Base-by-base conservation (phyloP, 441 rosid genomes). In the Bruguiera hainesii region DNA sequence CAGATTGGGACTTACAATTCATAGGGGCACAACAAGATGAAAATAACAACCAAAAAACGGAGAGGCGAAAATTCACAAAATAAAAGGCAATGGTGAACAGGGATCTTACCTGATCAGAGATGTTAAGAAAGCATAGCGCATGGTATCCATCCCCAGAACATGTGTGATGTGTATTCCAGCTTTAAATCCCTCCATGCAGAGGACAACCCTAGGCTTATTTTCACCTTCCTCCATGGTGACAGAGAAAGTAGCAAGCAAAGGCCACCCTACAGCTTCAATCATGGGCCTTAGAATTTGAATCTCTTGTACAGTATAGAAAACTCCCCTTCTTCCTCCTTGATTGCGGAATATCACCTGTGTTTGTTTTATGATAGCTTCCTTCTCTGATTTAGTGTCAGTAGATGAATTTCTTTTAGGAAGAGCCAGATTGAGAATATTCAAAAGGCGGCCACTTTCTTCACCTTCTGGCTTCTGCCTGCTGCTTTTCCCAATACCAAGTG, bases 191-290 rank as follows among this genome's bases (percentile, higher is more conserved):
- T 96, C 99, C 97, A 96, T 90, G 80, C 98, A 96, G 67, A 87
- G 93, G 78, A 86, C 79, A 76, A 96, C 80, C 77, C 96, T 88
- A 26, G 94, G 93, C 70, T 91, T 96, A 83, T 89, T 89, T 50
- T 96, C 99, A 78, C 90, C 98, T 85, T 93, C 99, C 86, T 96
- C 99, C 98, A 96, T 93, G 29, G 96, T 96, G 70, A 96, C 99
- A 2, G 99, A 96, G 84, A 96, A 96, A 67, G 99, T 83, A 63
- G 97, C 99, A 70, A 96, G 98, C 75, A 91, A 75, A 61, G 98
- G 90, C 99, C 99, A 96, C 63, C 98, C 99, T 76, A 96, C 97
- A 49, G 98, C 97, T 79, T 96, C 99, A 73, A 93, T 93, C 98
- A 96, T 90, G 72, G 99, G 99, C 81, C 89, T 88, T 67, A 93